These are phyloP conservation scores for Paratinospora sagittata DNA, from an alignment of 164 flowering plant genomes.

Conservation along the genomic window DNA sequence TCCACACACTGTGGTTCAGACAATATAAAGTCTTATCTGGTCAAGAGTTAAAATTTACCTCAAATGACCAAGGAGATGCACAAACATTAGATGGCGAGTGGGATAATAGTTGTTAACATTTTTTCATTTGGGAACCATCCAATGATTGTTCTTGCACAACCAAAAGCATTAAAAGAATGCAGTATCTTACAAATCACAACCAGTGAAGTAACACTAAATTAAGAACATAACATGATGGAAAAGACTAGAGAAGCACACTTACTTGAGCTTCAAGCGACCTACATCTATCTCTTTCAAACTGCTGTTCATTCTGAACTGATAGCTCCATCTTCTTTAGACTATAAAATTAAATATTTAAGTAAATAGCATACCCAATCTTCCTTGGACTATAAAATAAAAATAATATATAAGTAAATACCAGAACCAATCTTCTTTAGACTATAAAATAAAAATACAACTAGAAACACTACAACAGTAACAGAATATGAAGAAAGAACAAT, in stretches of 20 bases:
- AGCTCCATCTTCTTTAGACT: slow-evolving; percentile 48
- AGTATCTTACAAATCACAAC: background rate
- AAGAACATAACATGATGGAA: background rate
- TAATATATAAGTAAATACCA: background rate
- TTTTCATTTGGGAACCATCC: background rate
- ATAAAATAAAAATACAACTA: too few species aligned
- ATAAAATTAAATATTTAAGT: background rate
- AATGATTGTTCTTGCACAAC: background rate
- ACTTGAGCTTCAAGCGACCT: slow-evolving; percentile 53
- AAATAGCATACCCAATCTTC: background rate
- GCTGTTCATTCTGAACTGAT: slow-evolving; percentile 29
- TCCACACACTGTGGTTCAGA: background rate
- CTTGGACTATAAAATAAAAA: too few species aligned
- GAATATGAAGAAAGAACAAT: background rate
- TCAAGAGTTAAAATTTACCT: background rate
- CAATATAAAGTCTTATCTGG: too few species aligned
- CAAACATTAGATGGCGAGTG: background rate
- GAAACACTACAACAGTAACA: background rate
- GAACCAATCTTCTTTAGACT: background rate
- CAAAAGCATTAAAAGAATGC: background rate
- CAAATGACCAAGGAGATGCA: background rate
- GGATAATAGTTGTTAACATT: background rate
- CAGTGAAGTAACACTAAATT: background rate
- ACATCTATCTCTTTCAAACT: slow-evolving; percentile 43
- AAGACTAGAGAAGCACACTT: slow-evolving; percentile 4